phyloP scores from a whole-genome alignment of 148 eudicot species.

The Mesembryanthemum crystallinum region DNA sequence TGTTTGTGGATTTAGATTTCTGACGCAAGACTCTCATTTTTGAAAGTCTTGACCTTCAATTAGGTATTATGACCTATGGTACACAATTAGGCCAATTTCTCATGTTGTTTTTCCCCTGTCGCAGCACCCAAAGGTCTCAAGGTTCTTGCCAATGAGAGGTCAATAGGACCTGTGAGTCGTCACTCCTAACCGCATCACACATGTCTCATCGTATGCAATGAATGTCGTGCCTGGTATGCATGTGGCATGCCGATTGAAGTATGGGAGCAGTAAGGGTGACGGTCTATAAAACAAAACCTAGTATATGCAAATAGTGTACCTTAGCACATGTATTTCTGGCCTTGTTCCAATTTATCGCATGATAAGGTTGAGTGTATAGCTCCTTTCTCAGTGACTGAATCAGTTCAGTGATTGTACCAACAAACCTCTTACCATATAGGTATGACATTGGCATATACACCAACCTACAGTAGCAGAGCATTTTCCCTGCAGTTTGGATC shows the following conservation, averaged over 20 bases:
- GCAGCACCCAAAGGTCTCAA: background rate
- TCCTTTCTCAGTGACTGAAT: slow-evolving; percentile 44
- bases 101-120: background rate
- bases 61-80: background rate
- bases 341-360: slow-evolving; percentile 45
- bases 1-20: too few species aligned
- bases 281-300: background rate
- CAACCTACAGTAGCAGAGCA: slow-evolving; percentile 57
- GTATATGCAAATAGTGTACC: slow-evolving; percentile 26
- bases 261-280: background rate
- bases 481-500: slow-evolving; percentile 42
- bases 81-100: background rate
- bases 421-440: slow-evolving; percentile 63
- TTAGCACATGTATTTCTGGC: slow-evolving; percentile 58
- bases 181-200: too few species aligned
- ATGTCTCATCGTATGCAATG: background rate
- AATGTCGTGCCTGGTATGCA: background rate
- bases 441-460: slow-evolving; percentile 78
- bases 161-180: too few species aligned
- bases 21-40: background rate
- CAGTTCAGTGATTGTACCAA: slow-evolving; percentile 44
- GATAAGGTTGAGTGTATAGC: slow-evolving; percentile 41
- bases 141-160: background rate
- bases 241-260: background rate
- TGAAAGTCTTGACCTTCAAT: background rate